A percentile compares a stretch with the other conserved stretches of the same genome.
These are phyloP conservation scores for Juglanconis sp. DNA, from an alignment of 2,329 filamentous ascomycete genomes.

Conservation along the genomic window DNA sequence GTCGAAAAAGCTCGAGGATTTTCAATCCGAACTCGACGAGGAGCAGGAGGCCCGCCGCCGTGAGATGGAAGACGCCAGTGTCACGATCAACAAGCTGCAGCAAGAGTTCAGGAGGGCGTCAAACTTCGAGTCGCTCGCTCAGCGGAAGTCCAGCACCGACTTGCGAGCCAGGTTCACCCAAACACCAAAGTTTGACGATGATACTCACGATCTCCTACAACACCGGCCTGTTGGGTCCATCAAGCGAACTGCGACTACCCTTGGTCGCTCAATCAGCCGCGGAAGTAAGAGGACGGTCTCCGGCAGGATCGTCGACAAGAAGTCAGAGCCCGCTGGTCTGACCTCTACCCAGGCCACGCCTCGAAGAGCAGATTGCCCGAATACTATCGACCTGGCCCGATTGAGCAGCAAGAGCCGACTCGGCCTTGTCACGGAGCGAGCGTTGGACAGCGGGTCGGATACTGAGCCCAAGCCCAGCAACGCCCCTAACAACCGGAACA, in stretches of 20 bases:
- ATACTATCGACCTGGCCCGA: neutral
- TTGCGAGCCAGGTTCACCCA: constrained; percentile 1
- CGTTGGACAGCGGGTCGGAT: constrained; percentile 37
- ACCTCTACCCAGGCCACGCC: neutral
- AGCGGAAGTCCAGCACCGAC: constrained; percentile 3
- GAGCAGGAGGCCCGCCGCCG: constrained; percentile 21
- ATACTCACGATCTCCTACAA: constrained; percentile 13
- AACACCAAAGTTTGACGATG: constrained; percentile 1
- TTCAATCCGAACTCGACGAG: constrained; percentile 25
- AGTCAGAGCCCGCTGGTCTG: neutral
- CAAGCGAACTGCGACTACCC: neutral
- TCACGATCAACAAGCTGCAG: constrained; percentile 15
- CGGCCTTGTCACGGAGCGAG: constrained; percentile 26
- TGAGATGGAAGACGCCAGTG: constrained; percentile 14
- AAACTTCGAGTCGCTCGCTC: neutral
- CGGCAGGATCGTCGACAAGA: neutral
- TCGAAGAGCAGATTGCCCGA: neutral
- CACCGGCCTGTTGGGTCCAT: constrained; percentile 1
- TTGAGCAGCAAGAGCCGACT: constrained; percentile 1
- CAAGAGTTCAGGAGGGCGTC: constrained; percentile 18
- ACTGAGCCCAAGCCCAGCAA: constrained; percentile 30
- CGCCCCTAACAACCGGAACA: constrained; percentile 30
- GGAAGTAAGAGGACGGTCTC: constrained; percentile 11
- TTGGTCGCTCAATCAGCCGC: constrained; percentile 5
- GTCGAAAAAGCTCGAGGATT: constrained; percentile 29